Percentiles rank a stretch among this genome's conserved stretches.
Evolutionary conservation across 352 stramenopile species (phyloP).

Genomic region (Phytophthora citrophthora): DNA sequence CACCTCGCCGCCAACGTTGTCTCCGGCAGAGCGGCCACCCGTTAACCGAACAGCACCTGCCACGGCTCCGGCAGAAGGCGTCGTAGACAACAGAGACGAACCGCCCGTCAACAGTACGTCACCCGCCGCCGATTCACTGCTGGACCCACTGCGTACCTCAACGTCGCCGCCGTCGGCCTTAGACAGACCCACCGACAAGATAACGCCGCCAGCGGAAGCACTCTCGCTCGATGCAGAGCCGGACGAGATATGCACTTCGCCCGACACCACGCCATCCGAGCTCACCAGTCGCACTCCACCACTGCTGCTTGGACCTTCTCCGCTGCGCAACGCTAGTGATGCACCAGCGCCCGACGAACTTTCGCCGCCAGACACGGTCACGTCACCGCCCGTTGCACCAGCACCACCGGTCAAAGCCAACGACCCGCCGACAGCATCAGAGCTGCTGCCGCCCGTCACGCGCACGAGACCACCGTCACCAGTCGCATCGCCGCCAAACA

Average conservation of each 20-base stretch:
- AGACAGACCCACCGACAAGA: slow-evolving; percentile 19
- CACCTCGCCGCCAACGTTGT: slow-evolving; percentile 17
- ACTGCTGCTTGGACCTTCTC: slow-evolving; percentile 22
- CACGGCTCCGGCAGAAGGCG: slow-evolving; percentile 5
- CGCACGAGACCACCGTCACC: slow-evolving; percentile 7
- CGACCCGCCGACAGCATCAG: slow-evolving; percentile 2
- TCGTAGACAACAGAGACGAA: slow-evolving; percentile 7
- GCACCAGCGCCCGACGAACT: slow-evolving; percentile 14
- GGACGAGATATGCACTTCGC: slow-evolving; percentile 19
- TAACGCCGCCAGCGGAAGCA: slow-evolving; percentile 4
- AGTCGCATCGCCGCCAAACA: slow-evolving; percentile 16
- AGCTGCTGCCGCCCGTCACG: slow-evolving; percentile 12
- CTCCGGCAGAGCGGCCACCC: slow-evolving; percentile 13
- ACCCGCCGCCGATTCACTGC: slow-evolving; percentile 7
- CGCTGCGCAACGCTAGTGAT: slow-evolving; percentile 16
- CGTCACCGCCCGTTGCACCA: slow-evolving; percentile 12
- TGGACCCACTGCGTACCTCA: slow-evolving; percentile 11
- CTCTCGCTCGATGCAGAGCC: slow-evolving; percentile 9
- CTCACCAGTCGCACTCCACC: slow-evolving; percentile 16
- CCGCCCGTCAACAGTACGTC: slow-evolving; percentile 22
- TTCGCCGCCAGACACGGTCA: slow-evolving; percentile 19
- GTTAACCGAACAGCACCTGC: slow-evolving; percentile 16
- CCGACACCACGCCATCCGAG: slow-evolving; percentile 11
- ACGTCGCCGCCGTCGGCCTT: slow-evolving; percentile 11
- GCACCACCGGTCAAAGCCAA: slow-evolving; percentile 18